Evolutionary conservation across 192 early-diverging fungal species (phyloP).

Genomic region (Linnemannia schmuckeri): DNA sequence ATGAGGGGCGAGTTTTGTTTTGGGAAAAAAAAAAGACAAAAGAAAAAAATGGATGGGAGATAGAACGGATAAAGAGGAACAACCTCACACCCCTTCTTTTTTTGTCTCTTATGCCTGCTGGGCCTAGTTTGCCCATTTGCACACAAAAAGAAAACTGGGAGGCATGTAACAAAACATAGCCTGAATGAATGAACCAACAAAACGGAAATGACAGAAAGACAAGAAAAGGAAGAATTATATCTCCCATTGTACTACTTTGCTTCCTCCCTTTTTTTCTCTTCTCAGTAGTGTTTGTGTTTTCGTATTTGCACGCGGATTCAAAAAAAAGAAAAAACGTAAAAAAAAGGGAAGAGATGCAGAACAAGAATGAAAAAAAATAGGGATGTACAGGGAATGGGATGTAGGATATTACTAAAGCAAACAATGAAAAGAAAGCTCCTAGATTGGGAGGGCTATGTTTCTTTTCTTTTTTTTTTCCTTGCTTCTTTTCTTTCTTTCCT

Average conservation of each 20-base stretch:
- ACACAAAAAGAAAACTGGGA: background rate
- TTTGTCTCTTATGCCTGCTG: background rate
- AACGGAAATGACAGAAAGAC: background rate
- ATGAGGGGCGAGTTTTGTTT: too few relatives aligned
- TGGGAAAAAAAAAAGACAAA: background rate
- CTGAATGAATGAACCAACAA: background rate
- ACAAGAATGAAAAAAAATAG: background rate
- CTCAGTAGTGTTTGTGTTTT: too few relatives aligned
- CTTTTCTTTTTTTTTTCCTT: background rate
- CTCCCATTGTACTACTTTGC: too few relatives aligned
- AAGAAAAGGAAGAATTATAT: background rate
- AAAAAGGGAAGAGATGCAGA: background rate
- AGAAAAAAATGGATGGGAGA: background rate
- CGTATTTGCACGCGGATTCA: too few relatives aligned
- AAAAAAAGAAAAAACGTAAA: too few relatives aligned
- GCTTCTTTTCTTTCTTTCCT: background rate
- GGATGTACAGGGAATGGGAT: slow-evolving; percentile 2
- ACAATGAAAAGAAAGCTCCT: background rate
- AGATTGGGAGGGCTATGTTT: background rate
- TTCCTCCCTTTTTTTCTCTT: too few relatives aligned
- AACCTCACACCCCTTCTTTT: background rate
- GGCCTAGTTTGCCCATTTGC: too few relatives aligned
- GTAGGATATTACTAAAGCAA: background rate
- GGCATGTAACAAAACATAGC: too few relatives aligned
- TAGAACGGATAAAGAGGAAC: background rate